A percentile compares a stretch with the other conserved stretches of the same genome.
phyloP scores from a whole-genome alignment of 2,329 filamentous ascomycete species.

The Trichophyton equinum region DNA sequence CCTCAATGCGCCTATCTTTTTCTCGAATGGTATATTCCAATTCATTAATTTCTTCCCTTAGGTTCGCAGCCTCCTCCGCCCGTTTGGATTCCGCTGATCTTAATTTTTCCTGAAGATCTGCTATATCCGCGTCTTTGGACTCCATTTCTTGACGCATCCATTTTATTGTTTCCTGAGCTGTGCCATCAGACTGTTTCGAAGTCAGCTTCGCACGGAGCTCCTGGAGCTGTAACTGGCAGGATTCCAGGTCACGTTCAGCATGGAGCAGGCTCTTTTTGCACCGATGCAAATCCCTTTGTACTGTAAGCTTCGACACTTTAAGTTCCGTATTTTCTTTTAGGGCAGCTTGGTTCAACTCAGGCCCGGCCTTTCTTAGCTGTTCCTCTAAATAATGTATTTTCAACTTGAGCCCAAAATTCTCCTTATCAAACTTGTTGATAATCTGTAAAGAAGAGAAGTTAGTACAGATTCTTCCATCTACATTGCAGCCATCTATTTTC shows the following conservation, averaged over 20 bases:
- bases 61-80: slow-evolving; percentile 47
- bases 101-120: slow-evolving; percentile 39
- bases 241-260: slow-evolving; percentile 77
- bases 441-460: slow-evolving; percentile 30
- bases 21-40: slow-evolving; percentile 63
- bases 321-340: slow-evolving; percentile 92
- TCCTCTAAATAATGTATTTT: slow-evolving; percentile 97
- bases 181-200: slow-evolving; percentile 60
- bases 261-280: slow-evolving; percentile 73
- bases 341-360: slow-evolving; percentile 77
- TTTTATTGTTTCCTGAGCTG: slow-evolving; percentile 50
- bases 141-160: slow-evolving; percentile 39
- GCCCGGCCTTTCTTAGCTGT: slow-evolving; percentile 71
- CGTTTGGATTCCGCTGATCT: slow-evolving; percentile 45
- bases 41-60: slow-evolving; percentile 63
- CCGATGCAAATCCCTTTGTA: slow-evolving; percentile 73
- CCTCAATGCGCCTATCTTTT: slow-evolving; percentile 59
- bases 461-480: neutral
- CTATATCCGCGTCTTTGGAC: slow-evolving; percentile 33
- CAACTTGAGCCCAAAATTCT: slow-evolving; percentile 92
- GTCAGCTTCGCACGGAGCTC: slow-evolving; percentile 75
- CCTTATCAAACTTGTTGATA: slow-evolving; percentile 93
- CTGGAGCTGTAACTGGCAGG: slow-evolving; percentile 66
- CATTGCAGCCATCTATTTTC: neutral
- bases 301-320: slow-evolving; percentile 81